Base-by-base conservation (phyloP, 1,284 basidiomycete species). In the Erythrobasidium hasegawianum region DNA sequence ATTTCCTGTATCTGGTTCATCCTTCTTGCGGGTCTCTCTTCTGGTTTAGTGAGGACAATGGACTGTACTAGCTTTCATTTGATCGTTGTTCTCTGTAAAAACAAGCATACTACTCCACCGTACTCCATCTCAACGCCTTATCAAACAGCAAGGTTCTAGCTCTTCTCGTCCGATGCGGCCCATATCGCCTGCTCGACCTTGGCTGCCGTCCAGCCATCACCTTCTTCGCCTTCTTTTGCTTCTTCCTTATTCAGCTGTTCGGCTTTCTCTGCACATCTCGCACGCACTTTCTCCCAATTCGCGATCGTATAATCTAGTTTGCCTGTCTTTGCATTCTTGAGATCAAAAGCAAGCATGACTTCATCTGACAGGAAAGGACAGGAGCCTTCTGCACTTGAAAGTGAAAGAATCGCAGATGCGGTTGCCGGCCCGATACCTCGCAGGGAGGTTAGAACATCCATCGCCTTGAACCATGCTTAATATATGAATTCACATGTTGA, bases 291-390 rank as follows among this genome's bases (percentile, higher is more conserved):
- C 13, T 50, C 39, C 62, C 62, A 65, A 33, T 39, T 58, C 14
- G 53, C 62, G 10, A 65, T 50, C 18, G 62, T 65, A 16, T 65
- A 65, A 38, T 65, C 62, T 10, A 65, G 45, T 47, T 65, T 65
- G 41, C 56, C 62, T 3, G 55, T 43, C 16, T 47, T 47, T 29
- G 38, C 24, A 27, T 58, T 58, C 53, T 57, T 56, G 41, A 65
- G 11, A n/a, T 39, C 55, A 29, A 59, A 68, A 13, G 43, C 59
- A 11, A 60, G 64, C 29, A 68, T 39, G 18, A 65, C 70, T 59
- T 69, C 70, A 64, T 74, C 73, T 22, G 50, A 58, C 55, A 72
- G 57, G 67, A 73, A 73, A 1, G 71, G 70, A 26, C 68, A 64
- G 9, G 18, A 13, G 14, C 62, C 56, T 16, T 27, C 16, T 9